Evolutionary conservation across 2,329 filamentous ascomycete genomes (phyloP), one percentile per base, ranked within the genome.

Genomic region (Tolypocladium capitatum): DNA sequence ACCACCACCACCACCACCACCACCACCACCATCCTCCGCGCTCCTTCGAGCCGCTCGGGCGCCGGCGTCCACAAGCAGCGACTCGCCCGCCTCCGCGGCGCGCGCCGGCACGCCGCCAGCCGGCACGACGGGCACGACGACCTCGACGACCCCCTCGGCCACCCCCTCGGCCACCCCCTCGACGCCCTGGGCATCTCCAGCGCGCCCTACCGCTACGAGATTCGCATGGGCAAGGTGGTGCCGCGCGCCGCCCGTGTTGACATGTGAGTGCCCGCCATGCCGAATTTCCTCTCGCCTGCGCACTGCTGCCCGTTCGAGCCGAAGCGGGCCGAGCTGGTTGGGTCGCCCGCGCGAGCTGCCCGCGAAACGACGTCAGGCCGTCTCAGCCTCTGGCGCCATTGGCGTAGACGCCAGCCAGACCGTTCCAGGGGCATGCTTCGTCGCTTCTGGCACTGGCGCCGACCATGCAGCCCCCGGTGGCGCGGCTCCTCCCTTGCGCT

Each of bases 221-320:
- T 63, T 41, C 58, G 59, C 36, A 51, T 57, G 45, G 63, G 62
- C 43, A 65, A 60, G 50, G 56, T 61, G 18, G 62, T 65, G 45
- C 60, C 58, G 35, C 58, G 54, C 38, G 53, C 53, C 24, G 45
- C 53, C 42, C 43, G 46, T 47, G 48, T 45, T 51, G 58, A 55
- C 50, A 43, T 62, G 61, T 63, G 57, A 63, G 61, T 61, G 24
- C 16, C 24, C 14, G 24, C 2, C 4, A 18, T n/a, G 24, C 16
- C 18, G 24, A 28, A 5, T 13, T 2, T 16, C 5, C 33, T 8
- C 28, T 30, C 8, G 5, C 28, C 28, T 30, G 8, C 28, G 10
- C 28, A 5, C 24, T 24, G 24, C 24, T 24, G 24, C 24, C 21
- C 38, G 28, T 41, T 30, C 28, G 28, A 30, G 36, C 21, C 24